Percentiles rank a stretch among this genome's conserved stretches.
Conservation (phyloP, 148 eudicot species). For the Vaccinium corymbosum region DNA sequence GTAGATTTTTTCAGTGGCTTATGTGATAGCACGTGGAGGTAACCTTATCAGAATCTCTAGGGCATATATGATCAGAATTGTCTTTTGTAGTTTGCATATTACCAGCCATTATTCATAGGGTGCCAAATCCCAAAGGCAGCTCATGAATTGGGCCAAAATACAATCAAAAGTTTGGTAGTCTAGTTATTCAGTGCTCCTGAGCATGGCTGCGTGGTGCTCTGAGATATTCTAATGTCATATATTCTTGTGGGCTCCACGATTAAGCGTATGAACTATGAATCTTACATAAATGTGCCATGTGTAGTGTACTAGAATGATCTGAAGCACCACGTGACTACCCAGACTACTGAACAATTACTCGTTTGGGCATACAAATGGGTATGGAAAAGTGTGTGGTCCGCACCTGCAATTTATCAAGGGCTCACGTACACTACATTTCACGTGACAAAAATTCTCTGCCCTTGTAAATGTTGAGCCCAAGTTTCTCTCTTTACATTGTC, state of each 20-base stretch:
- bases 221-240: accelerated
- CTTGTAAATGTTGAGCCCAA: background rate
- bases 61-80: background rate
- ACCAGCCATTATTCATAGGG: background rate
- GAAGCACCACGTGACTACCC: no score
- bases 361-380: background rate
- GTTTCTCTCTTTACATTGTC: background rate
- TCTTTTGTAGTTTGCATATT: background rate
- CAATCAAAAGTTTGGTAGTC: no score
- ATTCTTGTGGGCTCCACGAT: no score
- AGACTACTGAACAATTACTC: no score
- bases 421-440: background rate
- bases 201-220: no score
- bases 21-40: constrained; percentile 17
- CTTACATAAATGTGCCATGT: no score
- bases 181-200: no score
- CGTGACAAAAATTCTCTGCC: background rate
- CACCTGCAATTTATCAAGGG: background rate
- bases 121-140: background rate
- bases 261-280: no score
- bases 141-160: no score
- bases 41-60: constrained; percentile 10
- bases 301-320: no score
- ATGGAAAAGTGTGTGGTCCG: background rate
- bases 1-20: constrained; percentile 5